Base-by-base conservation (phyloP, 1,139 yeast species). In the Candida albicans region DNA sequence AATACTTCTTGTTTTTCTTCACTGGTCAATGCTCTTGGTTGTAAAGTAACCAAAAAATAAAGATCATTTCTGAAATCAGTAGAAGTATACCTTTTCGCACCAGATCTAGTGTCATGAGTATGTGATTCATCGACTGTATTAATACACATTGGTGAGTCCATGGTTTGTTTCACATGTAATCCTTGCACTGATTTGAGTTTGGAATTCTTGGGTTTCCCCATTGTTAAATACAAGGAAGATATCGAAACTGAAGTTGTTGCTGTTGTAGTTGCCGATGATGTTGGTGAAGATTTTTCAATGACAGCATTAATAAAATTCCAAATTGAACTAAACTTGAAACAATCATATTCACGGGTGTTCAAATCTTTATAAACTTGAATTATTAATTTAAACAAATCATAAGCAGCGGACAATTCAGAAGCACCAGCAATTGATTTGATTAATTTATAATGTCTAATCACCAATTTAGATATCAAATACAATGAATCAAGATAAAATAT, bases 401-500 rank as follows among this genome's bases (percentile, higher is more conserved):
- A 67, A 0, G 65, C 70, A 5, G 68, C 61, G 5, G 64, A 56
- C 1, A 59, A 54, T 12, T 63, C 70, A 35, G 52, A 45, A 34
- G 47, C 59, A 4, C 68, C 65, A 2, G 68, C 62, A 40, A 71
- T 61, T 29, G 63, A 62, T 47, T 67, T 69, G 24, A 72, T 65
- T 27, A 73, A 58, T 37, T 67, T 64, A 48, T 65, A 70, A 48
- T 74, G 77, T 34, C 58, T 60, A 31, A 70, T 55, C 6, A 69
- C 57, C 30, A 74, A 52, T 33, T 60, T 58, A 4, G 74, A 49
- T 12, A 73, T 58, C 39, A 71, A 58, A 46, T 70, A 67, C 8
- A 75, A 55, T 1, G 75, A 59, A 46, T 74, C 79, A 55, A 71
- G 53, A 50, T 73, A 73, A 40, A 62, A 62, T 10, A 73, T 70